phyloP scores from a whole-genome alignment of 192 early-diverging fungal genomes.

The Entophlyctis helioformis region DNA sequence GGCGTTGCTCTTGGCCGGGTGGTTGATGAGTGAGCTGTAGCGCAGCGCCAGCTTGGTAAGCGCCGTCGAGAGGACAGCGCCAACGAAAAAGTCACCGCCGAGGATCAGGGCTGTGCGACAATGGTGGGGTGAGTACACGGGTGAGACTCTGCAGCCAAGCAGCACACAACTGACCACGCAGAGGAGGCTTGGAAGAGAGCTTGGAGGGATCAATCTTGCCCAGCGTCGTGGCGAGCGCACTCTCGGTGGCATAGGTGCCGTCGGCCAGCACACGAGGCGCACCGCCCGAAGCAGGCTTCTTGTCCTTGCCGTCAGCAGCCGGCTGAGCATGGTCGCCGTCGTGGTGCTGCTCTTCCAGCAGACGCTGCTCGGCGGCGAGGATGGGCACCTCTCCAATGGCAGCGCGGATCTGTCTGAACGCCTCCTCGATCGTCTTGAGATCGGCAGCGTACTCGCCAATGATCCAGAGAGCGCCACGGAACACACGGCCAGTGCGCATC shows the following conservation, averaged over 20 bases:
- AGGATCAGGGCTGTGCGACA: conserved; percentile 59
- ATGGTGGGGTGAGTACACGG: conserved; percentile 3
- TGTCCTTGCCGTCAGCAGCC: background rate
- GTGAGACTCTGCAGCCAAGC: background rate
- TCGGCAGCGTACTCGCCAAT: conserved; percentile 84
- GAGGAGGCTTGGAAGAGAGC: conserved; percentile 45
- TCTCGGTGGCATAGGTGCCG: conserved; percentile 96
- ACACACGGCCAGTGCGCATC: conserved; percentile 83
- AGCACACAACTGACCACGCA: conserved; percentile 29
- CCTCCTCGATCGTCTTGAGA: conserved; percentile 54
- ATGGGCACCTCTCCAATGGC: conserved; percentile 89
- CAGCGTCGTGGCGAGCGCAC: conserved; percentile 52
- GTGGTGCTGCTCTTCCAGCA: conserved; percentile 49
- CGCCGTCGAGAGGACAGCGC: conserved; percentile 76
- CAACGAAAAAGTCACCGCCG: conserved; percentile 88
- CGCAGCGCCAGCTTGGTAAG: conserved; percentile 85
- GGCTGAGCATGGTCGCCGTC: conserved; percentile 31
- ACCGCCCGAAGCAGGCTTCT: conserved; percentile 14
- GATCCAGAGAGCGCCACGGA: conserved; percentile 97
- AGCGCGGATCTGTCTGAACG: conserved; percentile 70
- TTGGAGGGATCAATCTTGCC: conserved; percentile 18
- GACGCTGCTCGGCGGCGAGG: conserved; percentile 73
- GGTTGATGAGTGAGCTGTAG: conserved; percentile 24
- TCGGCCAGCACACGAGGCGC: conserved; percentile 80
- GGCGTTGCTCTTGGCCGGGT: conserved; percentile 50